Evolutionary conservation across 164 flowering plant species (phyloP).

Genomic region (Piper longum): DNA sequence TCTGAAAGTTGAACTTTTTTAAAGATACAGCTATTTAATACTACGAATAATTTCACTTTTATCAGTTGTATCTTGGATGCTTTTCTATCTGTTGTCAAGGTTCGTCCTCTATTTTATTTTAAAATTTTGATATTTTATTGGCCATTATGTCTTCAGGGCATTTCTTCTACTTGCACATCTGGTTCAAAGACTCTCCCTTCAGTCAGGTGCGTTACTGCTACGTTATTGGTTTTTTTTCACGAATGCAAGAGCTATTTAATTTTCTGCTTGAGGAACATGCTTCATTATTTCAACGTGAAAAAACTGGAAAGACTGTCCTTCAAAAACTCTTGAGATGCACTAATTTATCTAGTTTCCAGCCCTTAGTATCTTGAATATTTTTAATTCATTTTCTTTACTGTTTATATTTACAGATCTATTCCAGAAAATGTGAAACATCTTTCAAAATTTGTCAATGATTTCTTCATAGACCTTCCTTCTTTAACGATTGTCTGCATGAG

Average conservation of each 20-base stretch:
- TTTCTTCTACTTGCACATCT: slow-evolving; percentile 13
- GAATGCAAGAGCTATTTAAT: not conserved
- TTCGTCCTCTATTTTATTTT: not conserved
- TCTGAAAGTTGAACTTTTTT: not conserved
- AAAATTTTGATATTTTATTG: not conserved
- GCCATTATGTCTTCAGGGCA: slow-evolving; percentile 14
- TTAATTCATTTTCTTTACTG: not conserved
- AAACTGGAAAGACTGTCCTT: no score
- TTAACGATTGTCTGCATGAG: slow-evolving; percentile 55
- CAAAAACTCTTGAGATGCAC: no score
- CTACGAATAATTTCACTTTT: not conserved
- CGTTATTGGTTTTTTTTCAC: not conserved
- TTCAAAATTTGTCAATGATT: slow-evolving; percentile 34
- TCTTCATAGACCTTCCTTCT: slow-evolving; percentile 51
- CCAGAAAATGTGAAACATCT: slow-evolving; percentile 51
- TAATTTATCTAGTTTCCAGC: no score
- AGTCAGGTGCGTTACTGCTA: slow-evolving; percentile 22
- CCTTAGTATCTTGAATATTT: no score
- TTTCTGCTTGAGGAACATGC: no score
- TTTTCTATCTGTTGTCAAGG: not conserved
- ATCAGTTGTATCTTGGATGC: not conserved
- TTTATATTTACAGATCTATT: slow-evolving; percentile 33
- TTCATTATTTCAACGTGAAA: no score
- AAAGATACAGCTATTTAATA: not conserved
- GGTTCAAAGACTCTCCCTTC: slow-evolving; percentile 12